Base-by-base conservation (phyloP, 2,329 filamentous ascomycete species). In the Neurospora crassa region DNA sequence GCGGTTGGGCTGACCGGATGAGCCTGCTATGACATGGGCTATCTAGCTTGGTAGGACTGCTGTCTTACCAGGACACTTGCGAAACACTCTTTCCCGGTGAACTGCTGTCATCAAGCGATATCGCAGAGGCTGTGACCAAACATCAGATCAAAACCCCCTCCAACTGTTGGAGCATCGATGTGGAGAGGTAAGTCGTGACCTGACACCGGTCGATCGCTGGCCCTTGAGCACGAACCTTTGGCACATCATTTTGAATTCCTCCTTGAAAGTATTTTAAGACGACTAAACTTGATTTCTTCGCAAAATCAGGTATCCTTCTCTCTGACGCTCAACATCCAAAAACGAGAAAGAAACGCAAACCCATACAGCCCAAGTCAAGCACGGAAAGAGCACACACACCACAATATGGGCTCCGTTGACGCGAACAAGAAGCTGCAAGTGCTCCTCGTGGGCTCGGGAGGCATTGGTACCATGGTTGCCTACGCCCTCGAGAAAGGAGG, bases 401-500 rank as follows among this genome's bases (percentile, higher is more conserved):
- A 34, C 18, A 70, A 40, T 0, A 73, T 73, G 72, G 69, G 72
- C 7, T 72, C 70, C 45, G 3, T 72, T 24, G 20, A 40, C n/a
- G 43, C 43, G 20, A 11, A 20, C 3, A 12, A 69, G 12, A 75
- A 75, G 53, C 72, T 79, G 3, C 81, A 79, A 34, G 80, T 89
- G 3, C 81, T 89, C 5, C 76, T 89, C 5, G 78, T 89, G 16
- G 87, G 88, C 24, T 81, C 82, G 11, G 88, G 88, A 10, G 86
- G 85, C 7, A 83, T 89, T 1, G 87, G 87, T 34, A 84, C 86
- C 0, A 86, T 89, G 75, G 84, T 85, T 3, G 86, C 86, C 5
- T 83, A 87, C 63, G 84, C 84, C 37, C 81, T 90, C 20, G 84
- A 89, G 76, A 76, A 79, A 6, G 85, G 85, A 5, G 82, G 82